phyloP scores from a whole-genome alignment of 805 yeast genomes.

The Ogataea methylovora region DNA sequence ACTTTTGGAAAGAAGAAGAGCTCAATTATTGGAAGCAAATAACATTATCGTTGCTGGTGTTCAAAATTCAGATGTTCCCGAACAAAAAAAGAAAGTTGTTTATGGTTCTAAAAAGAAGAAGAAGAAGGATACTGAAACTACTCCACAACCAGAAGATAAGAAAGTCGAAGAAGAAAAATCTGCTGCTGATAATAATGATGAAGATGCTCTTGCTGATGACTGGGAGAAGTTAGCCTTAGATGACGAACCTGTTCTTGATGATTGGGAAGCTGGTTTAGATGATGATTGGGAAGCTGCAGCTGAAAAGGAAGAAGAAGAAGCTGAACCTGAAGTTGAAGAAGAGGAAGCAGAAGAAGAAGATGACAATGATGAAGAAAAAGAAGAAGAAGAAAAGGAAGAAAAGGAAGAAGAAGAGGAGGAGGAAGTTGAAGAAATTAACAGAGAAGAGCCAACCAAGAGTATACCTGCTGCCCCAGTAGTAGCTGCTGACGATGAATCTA shows the following conservation, averaged over 20 bases:
- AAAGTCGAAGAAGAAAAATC: constrained; percentile 10
- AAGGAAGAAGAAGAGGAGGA: constrained; percentile 16
- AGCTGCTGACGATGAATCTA: constrained; percentile 17
- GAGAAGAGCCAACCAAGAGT: constrained; percentile 15
- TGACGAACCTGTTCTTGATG: constrained; percentile 48
- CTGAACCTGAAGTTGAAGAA: constrained; percentile 8
- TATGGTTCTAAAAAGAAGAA: constrained; percentile 71
- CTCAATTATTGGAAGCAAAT: constrained; percentile 69
- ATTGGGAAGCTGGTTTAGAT: constrained; percentile 37
- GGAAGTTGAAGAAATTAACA: constrained; percentile 27
- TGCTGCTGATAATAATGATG: constrained; percentile 23
- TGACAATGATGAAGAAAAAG: constrained; percentile 21
- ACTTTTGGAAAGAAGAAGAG: constrained; percentile 80
- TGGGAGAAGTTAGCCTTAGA: constrained; percentile 73
- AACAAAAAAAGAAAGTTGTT: constrained; percentile 52
- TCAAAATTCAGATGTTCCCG: constrained; percentile 20
- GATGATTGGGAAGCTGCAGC: constrained; percentile 27
- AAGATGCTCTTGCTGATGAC: constrained; percentile 66
- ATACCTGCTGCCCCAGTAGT: constrained; percentile 22
- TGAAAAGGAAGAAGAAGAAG: constrained; percentile 21
- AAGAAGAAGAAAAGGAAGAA: constrained; percentile 28
- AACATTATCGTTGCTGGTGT: constrained; percentile 73
- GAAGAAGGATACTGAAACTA: constrained; percentile 25
- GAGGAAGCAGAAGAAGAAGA: constrained; percentile 24
- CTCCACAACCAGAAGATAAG: constrained; percentile 10